These are phyloP conservation scores for Malus hybrid DNA, from an alignment of 331 rosid species.

Conservation along the genomic window DNA sequence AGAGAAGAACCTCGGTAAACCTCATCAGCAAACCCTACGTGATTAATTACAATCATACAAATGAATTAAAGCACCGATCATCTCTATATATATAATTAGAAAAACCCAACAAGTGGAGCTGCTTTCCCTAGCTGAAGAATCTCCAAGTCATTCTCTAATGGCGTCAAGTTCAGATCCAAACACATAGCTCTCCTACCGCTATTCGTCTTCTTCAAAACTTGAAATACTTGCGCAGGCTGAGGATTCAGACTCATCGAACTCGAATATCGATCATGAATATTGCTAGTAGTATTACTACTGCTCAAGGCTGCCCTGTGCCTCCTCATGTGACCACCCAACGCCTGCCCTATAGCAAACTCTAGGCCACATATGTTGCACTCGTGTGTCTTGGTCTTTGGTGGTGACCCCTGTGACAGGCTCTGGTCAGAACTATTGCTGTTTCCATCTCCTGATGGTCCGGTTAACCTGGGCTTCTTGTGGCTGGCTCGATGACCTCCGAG, in stretches of 20 bases:
- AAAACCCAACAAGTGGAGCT: slow-evolving; percentile 41
- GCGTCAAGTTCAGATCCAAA: slow-evolving; percentile 87
- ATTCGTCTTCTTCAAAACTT: slow-evolving; percentile 20
- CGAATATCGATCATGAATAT: background rate
- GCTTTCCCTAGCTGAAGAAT: slow-evolving; percentile 54
- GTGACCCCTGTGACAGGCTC: slow-evolving; percentile 32
- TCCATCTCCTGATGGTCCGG: slow-evolving; percentile 12
- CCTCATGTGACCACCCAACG: slow-evolving; percentile 98
- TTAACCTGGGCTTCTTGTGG: slow-evolving; percentile 74
- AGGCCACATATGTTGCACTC: slow-evolving; percentile 86
- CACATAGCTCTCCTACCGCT: slow-evolving; percentile 36
- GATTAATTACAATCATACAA: background rate
- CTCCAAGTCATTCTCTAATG: slow-evolving; percentile 75
- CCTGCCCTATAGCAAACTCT: slow-evolving; percentile 90
- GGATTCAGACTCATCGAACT: background rate
- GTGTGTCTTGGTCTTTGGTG: slow-evolving; percentile 71
- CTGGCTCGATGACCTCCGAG: slow-evolving; percentile 97
- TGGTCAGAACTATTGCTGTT: slow-evolving; percentile 23
- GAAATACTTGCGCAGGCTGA: slow-evolving; percentile 18
- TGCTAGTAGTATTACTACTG: background rate
- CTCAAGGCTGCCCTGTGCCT: slow-evolving; percentile 50
- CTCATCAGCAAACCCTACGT: background rate
- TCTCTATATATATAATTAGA: background rate
- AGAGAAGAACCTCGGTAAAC: background rate
- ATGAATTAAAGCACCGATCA: background rate